A percentile compares a stretch with the other conserved stretches of the same genome.
Conservation (phyloP, 164 flowering plant genomes). For the Litsea cubeba region DNA sequence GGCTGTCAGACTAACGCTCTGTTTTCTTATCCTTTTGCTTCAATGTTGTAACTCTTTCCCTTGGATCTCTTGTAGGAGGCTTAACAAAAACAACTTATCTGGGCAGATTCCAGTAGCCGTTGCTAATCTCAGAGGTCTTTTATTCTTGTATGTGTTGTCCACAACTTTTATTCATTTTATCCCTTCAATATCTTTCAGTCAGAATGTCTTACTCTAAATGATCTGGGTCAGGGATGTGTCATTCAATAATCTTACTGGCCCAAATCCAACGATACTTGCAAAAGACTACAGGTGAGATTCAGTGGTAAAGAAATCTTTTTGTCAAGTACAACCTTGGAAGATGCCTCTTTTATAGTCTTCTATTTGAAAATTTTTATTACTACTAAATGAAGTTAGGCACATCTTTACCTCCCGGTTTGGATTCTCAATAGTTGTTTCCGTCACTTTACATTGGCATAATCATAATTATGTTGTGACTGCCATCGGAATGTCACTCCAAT, state of each 20-base stretch:
- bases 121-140: slow-evolving; percentile 76
- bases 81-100: slow-evolving; percentile 61
- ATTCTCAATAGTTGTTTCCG: too few species aligned
- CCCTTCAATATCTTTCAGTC: background rate
- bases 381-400: background rate
- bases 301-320: background rate
- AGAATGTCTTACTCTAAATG: background rate
- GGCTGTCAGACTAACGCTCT: background rate
- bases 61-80: slow-evolving; percentile 56
- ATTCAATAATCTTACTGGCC: slow-evolving; percentile 86
- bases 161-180: background rate
- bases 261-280: slow-evolving; percentile 72
- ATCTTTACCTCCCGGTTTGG: background rate
- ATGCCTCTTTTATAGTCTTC: background rate
- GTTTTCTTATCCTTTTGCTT: background rate
- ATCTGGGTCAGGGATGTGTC: slow-evolving; percentile 71
- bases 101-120: slow-evolving; percentile 71
- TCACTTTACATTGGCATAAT: background rate
- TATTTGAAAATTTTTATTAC: too few species aligned
- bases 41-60: slow-evolving; percentile 8
- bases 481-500: background rate
- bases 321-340: background rate
- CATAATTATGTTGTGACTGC: background rate
- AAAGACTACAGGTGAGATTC: slow-evolving; percentile 74
- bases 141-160: slow-evolving; percentile 72